Evolutionary conservation across 1,284 basidiomycete species (phyloP), one percentile per base, ranked within the genome.

Genomic region (Cystobasidium slooffiae): DNA sequence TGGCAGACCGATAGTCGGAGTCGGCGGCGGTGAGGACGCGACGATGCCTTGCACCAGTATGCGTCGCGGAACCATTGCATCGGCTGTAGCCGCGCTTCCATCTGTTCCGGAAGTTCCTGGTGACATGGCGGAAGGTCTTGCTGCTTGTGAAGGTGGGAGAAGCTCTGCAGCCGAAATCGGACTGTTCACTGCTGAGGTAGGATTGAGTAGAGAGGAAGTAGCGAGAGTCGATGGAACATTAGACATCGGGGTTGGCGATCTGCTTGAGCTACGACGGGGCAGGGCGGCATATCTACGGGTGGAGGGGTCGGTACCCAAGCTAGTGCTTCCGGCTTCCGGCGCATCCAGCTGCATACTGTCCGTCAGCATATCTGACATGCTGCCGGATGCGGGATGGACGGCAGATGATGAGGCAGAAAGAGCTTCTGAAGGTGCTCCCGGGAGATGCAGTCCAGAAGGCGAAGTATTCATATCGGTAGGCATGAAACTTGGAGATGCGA

Each of bases 31-130:
- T 4, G 70, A 44, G 9, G 62, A 56, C 5, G 70, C 37, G 12
- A 73, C 70, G 8, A 73, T 64, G 7, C 70, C 70, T 51, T 73
- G 70, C 41, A 73, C 70, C 18, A 73, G 16, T 9, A 73, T 65
- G 43, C 63, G 70, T 9, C 70, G 61, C 12, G 70, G 70, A 8
- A 73, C 12, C 24, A 53, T 41, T 10, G 18, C 8, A 53, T 66
- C 64, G 31, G 44, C 31, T 12, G 37, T 22, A 43, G 44, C 44
- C 1, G n/a, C 46, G n/a, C n/a, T 53, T n/a, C 55, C 14, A 20
- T 6, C 39, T 7, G 12, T 3, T 6, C n/a, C 39, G 14, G 56
- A 31, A 31, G 31, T 31, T 31, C 31, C 31, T 31, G 31, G 31
- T 31, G 31, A 31, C 31, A 31, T 31, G 31, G 31, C 31, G 14